A percentile compares a stretch with the other conserved stretches of the same genome.
phyloP scores from a whole-genome alignment of 257 asterid species.

The Capsicum pubescens region DNA sequence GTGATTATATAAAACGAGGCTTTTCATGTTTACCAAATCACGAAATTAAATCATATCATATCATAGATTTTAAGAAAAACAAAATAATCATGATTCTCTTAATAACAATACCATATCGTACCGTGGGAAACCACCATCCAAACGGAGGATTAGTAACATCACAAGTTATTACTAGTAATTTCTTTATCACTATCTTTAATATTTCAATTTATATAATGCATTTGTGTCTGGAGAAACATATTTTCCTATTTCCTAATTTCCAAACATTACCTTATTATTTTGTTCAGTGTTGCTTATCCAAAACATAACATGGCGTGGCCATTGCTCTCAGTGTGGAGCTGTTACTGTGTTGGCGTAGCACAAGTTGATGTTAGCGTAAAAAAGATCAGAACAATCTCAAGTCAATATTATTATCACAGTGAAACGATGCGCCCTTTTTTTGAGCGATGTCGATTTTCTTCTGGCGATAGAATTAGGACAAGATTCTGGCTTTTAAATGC shows the following conservation, averaged over 20 bases:
- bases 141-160: too few relatives aligned
- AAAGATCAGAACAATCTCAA: neutral
- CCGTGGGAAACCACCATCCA: too few relatives aligned
- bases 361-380: neutral
- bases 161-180: too few relatives aligned
- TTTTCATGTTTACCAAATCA: too few relatives aligned
- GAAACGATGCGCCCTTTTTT: constrained; percentile 28
- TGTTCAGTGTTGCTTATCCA: neutral
- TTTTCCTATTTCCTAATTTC: neutral
- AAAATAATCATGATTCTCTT: too few relatives aligned
- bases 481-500: constrained; percentile 33
- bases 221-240: too few relatives aligned
- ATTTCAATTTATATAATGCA: too few relatives aligned
- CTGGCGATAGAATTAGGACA: constrained; percentile 25
- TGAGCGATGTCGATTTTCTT: constrained; percentile 28
- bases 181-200: too few relatives aligned
- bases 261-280: neutral
- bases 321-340: constrained; percentile 3
- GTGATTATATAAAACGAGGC: too few relatives aligned
- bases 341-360: neutral
- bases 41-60: too few relatives aligned
- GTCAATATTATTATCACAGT: neutral
- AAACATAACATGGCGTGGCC: neutral
- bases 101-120: too few relatives aligned
- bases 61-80: too few relatives aligned